A percentile compares a stretch with the other conserved stretches of the same genome.
These are phyloP conservation scores for Castanospermum australe DNA, from an alignment of 306 rosid species.

Conservation along the genomic window DNA sequence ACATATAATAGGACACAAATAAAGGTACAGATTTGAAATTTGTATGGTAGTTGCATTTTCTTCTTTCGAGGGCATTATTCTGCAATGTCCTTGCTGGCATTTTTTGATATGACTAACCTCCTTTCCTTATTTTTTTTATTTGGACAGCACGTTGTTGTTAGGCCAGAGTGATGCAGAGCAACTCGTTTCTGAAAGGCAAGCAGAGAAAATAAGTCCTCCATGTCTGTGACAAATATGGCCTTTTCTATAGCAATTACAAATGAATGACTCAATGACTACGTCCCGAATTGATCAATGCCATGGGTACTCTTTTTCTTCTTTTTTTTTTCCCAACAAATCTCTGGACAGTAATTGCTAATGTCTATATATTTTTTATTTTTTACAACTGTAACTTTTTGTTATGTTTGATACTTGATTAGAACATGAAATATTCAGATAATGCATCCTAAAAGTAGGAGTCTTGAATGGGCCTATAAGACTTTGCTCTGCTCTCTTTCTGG, in stretches of 20 bases:
- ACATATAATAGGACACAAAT: constrained; percentile 84
- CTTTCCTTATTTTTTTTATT: constrained; percentile 30
- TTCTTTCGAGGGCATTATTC: constrained; percentile 2
- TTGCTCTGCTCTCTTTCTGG: not conserved
- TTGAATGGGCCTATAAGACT: not conserved
- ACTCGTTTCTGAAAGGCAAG: constrained; percentile 1
- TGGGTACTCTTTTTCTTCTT: not conserved
- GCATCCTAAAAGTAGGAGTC: no score
- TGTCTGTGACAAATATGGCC: not conserved
- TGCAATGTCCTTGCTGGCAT: not conserved
- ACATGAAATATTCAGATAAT: not conserved
- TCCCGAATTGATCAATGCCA: not conserved
- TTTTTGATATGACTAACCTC: constrained; percentile 20
- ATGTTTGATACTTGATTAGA: no score
- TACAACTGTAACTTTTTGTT: not conserved
- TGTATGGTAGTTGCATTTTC: constrained; percentile 11
- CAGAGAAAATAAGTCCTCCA: not conserved
- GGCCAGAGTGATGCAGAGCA: constrained; percentile 44
- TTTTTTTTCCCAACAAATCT: not conserved
- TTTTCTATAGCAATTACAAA: not conserved
- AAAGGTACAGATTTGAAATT: constrained; percentile 53
- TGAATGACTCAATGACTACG: not conserved
- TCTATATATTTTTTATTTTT: not conserved
- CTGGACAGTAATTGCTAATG: no score
- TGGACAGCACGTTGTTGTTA: constrained; percentile 78